phyloP scores from a whole-genome alignment of 2,329 filamentous ascomycete species.

The Aspergillus glaucus region DNA sequence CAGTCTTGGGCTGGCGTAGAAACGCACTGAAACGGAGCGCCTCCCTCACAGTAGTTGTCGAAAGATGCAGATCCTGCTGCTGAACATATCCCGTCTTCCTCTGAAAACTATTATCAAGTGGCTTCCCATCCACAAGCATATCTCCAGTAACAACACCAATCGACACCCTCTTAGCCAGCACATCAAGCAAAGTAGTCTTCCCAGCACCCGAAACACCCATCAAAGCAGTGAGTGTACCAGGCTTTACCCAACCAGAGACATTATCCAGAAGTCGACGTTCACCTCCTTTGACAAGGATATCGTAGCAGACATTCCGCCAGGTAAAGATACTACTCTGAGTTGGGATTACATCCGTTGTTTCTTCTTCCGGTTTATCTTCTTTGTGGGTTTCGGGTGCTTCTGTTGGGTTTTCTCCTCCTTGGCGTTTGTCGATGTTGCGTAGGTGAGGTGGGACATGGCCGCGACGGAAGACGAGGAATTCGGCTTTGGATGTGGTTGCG shows the following conservation, averaged over 20 bases:
- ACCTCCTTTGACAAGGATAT: conserved; percentile 47
- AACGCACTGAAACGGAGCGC: conserved; percentile 77
- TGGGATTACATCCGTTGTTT: conserved; percentile 16
- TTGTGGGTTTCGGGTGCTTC: conserved; percentile 10
- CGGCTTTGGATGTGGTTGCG: conserved; percentile 56
- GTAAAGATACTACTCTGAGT: conserved; percentile 38
- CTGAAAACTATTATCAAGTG: conserved; percentile 54
- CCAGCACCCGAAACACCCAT: conserved; percentile 60
- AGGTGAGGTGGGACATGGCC: conserved; percentile 44
- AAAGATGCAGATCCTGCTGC: conserved; percentile 70
- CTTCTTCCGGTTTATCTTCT: conserved; percentile 5
- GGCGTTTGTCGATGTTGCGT: conserved; percentile 17
- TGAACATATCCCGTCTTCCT: conserved; percentile 63
- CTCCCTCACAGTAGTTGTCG: conserved; percentile 79
- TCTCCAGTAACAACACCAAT: conserved; percentile 60
- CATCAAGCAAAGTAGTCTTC: conserved; percentile 57
- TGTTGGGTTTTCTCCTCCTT: conserved; percentile 12
- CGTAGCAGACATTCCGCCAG: conserved; percentile 53
- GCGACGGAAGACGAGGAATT: conserved; percentile 61
- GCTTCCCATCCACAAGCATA: conserved; percentile 59
- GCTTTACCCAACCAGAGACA: conserved; percentile 51
- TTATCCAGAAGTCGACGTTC: conserved; percentile 49
- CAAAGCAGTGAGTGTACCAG: conserved; percentile 49
- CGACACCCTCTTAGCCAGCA: conserved; percentile 51
- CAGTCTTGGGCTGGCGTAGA: conserved; percentile 69